Percentiles rank a stretch among this genome's conserved stretches.
These are phyloP conservation scores for Colletotrichum costaricense DNA, from an alignment of 2,329 filamentous ascomycete species.

Conservation along the genomic window DNA sequence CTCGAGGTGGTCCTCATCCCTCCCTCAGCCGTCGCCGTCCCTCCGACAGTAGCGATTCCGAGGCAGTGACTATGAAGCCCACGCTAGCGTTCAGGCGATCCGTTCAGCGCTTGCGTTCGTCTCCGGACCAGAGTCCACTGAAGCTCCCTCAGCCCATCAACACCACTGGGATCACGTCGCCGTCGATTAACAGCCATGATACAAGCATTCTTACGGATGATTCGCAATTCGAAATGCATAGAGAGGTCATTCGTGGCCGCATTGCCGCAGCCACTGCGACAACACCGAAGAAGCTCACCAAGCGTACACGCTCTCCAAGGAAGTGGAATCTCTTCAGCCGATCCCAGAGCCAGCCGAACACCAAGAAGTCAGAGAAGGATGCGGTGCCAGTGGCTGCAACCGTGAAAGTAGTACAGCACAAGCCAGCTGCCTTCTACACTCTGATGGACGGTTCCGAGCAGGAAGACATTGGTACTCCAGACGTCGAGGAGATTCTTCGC, in stretches of 20 bases:
- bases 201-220: slow-evolving; percentile 69
- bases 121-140: slow-evolving; percentile 54
- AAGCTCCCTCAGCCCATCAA: slow-evolving; percentile 66
- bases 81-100: slow-evolving; percentile 68
- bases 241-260: slow-evolving; percentile 47
- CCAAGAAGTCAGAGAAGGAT: slow-evolving; percentile 51
- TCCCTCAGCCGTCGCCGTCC: slow-evolving; percentile 52
- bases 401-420: slow-evolving; percentile 60
- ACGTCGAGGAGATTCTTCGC: slow-evolving; percentile 59
- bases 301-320: slow-evolving; percentile 65
- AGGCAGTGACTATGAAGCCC: slow-evolving; percentile 58
- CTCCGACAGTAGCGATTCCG: slow-evolving; percentile 68
- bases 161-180: slow-evolving; percentile 54
- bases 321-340: slow-evolving; percentile 75
- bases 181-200: slow-evolving; percentile 67
- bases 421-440: slow-evolving; percentile 69
- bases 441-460: slow-evolving; percentile 71
- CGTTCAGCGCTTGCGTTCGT: slow-evolving; percentile 60
- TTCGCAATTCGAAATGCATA: slow-evolving; percentile 56
- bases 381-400: slow-evolving; percentile 56
- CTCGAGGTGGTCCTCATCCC: slow-evolving; percentile 47
- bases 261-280: slow-evolving; percentile 41
- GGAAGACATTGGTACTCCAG: slow-evolving; percentile 56
- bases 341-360: slow-evolving; percentile 55
- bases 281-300: slow-evolving; percentile 65